Evolutionary conservation across 2,329 filamentous ascomycete genomes (phyloP), one percentile per base, ranked within the genome.

Genomic region (Aspergillus nomiae): DNA sequence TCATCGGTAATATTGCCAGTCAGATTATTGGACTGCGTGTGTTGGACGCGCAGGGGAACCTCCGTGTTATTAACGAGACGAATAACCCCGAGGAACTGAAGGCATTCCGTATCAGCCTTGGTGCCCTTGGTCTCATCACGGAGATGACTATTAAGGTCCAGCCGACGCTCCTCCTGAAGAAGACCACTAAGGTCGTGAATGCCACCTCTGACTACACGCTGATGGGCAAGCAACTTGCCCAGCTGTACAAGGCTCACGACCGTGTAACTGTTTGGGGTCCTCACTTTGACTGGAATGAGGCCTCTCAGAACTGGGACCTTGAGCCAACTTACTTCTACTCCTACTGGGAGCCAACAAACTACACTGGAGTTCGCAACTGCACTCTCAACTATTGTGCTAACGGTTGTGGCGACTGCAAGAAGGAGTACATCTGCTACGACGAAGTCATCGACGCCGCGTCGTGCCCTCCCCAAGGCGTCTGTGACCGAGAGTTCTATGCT

Each of bases 381-480:
- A 62, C 67, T 14, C 50, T 65, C 38, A 63, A 68, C 53, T 69
- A 63, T 63, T 69, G 67, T 54, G 66, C 67, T 48, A 69, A 69
- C 32, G 67, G 60, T 43, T 69, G 67, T 50, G 67, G 66, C 26
- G 58, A 62, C 60, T 69, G 67, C 57, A 64, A 59, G 30, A 62
- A 60, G 34, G 57, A 67, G 21, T 68, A 68, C 43, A 60, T 68
- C 41, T 69, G 67, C 65, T 69, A 69, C 56, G 67, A 69, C 30
- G 58, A 68, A 45, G 61, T 58, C 12, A 66, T 48, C 10, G 60
- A 67, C 38, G 66, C 66, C 19, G 51, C 58, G 24, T 64, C 67
- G 21, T 58, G 54, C 24, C 60, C 67, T 46, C 61, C 65, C 16
- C 58, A 59, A 24, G 67, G 66, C n/a, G 51, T 70, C 46, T 70